Evolutionary conservation across 768 basidiomycete genomes (phyloP).

Genomic region (Mycena albidolilacea): DNA sequence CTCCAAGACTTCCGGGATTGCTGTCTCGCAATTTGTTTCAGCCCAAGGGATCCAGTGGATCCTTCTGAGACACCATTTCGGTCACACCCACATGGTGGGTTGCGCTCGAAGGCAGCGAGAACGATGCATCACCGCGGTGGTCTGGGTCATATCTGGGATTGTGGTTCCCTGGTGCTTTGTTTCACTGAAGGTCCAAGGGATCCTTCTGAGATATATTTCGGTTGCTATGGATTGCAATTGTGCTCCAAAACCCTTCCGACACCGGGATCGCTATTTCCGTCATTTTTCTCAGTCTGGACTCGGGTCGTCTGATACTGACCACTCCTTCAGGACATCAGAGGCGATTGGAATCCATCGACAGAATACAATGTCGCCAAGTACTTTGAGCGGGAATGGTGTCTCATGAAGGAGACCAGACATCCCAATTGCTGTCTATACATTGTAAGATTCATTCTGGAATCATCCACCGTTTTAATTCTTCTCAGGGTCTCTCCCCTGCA

Average conservation of each 20-base stretch:
- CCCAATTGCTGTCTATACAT: slow-evolving; percentile 33
- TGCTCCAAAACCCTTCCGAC: no score
- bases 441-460: slow-evolving; percentile 65
- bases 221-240: no score
- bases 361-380: slow-evolving; percentile 98
- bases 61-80: slow-evolving; percentile 7
- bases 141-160: background rate
- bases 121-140: no score
- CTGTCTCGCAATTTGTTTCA: background rate
- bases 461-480: slow-evolving; percentile 91
- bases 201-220: no score
- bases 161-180: no score
- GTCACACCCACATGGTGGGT: slow-evolving; percentile 16
- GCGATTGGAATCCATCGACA: slow-evolving; percentile 88
- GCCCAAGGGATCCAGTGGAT: background rate
- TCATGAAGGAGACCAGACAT: slow-evolving; percentile 79
- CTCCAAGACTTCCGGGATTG: no score
- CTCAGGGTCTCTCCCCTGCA: slow-evolving; percentile 90
- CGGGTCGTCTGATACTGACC: slow-evolving; percentile 3
- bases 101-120: slow-evolving; percentile 15
- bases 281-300: no score
- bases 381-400: slow-evolving; percentile 97
- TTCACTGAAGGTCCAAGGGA: no score
- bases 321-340: slow-evolving; percentile 80
- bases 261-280: no score